Conservation (phyloP, 2,329 filamentous ascomycete genomes). For the Chaetomium sp. region DNA sequence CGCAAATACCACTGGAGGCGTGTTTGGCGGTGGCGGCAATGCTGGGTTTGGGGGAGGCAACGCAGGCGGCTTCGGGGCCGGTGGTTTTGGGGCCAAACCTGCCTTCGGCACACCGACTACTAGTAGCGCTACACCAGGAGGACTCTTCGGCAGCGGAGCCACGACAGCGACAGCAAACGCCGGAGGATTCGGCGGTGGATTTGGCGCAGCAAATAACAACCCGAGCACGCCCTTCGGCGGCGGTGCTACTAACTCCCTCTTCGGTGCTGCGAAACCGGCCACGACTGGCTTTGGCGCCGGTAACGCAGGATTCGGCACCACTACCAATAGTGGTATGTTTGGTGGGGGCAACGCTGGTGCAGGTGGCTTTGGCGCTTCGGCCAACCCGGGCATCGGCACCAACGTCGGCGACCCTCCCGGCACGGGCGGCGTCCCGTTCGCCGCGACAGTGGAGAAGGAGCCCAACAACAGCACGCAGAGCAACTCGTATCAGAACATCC, state of each 20-base stretch:
- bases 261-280: conserved; percentile 46
- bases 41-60: conserved; percentile 21
- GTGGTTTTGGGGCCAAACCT: conserved; percentile 38
- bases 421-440: conserved; percentile 63
- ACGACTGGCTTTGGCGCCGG: conserved; percentile 34
- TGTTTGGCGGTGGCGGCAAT: conserved; percentile 37
- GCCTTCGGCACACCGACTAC: conserved; percentile 45
- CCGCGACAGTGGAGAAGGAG: conserved; percentile 68
- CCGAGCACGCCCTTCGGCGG: conserved; percentile 34
- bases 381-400: conserved; percentile 46
- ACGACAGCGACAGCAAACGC: conserved; percentile 33
- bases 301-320: conserved; percentile 33
- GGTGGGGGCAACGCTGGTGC: conserved; percentile 1
- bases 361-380: conserved; percentile 34
- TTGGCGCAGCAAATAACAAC: conserved; percentile 31
- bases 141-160: conserved; percentile 38
- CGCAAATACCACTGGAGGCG: conserved; percentile 34
- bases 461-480: conserved; percentile 43
- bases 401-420: conserved; percentile 57
- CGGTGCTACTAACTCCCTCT: conserved; percentile 36
- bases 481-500: conserved; percentile 70
- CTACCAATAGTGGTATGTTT: conserved; percentile 17
- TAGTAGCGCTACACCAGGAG: conserved; percentile 30
- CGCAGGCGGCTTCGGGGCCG: conserved; percentile 13
- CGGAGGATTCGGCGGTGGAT: conserved; percentile 36